phyloP scores from a whole-genome alignment of 495 filamentous ascomycete genomes.

The Podospora pseudopauciseta region DNA sequence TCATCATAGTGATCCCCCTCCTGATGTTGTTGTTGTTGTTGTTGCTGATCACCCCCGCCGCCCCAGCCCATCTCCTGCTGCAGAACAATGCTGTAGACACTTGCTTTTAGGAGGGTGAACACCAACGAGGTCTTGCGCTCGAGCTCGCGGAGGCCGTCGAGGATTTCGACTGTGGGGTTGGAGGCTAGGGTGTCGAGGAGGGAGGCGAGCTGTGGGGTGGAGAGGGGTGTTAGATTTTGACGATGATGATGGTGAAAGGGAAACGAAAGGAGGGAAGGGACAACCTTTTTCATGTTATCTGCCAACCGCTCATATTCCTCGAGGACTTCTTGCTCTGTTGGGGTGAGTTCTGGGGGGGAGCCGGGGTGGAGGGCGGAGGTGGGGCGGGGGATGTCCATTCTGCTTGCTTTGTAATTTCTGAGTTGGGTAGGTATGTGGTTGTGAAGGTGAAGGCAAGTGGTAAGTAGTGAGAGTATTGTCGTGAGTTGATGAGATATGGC shows the following conservation, averaged over 20 bases:
- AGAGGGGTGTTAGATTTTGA: too few species aligned
- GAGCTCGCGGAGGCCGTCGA: conserved; percentile 80
- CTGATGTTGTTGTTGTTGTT: neutral
- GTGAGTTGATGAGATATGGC: neutral
- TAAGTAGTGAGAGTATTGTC: neutral
- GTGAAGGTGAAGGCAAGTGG: neutral
- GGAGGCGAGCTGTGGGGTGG: conserved; percentile 50
- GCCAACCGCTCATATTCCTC: conserved; percentile 87
- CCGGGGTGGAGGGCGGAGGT: conserved; percentile 31
- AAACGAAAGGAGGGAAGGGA: conserved; percentile 36
- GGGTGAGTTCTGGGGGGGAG: conserved; percentile 53
- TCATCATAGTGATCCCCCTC: conserved; percentile 2
- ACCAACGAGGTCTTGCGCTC: conserved; percentile 93
- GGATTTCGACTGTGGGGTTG: conserved; percentile 63
- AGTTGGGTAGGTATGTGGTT: neutral
- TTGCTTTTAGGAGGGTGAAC: conserved; percentile 93
- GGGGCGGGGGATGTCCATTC: conserved; percentile 31
- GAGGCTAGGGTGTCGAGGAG: conserved; percentile 59
- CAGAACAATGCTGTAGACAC: conserved; percentile 96
- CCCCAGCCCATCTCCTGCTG: conserved; percentile 67
- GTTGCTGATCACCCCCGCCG: neutral
- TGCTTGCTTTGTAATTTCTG: neutral
- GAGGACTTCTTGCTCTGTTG: conserved; percentile 88
- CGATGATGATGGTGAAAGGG: conserved; percentile 5
- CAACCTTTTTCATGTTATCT: conserved; percentile 81